phyloP scores from a whole-genome alignment of 2,329 filamentous ascomycete genomes.

The Pseudogymnoascus sp. region DNA sequence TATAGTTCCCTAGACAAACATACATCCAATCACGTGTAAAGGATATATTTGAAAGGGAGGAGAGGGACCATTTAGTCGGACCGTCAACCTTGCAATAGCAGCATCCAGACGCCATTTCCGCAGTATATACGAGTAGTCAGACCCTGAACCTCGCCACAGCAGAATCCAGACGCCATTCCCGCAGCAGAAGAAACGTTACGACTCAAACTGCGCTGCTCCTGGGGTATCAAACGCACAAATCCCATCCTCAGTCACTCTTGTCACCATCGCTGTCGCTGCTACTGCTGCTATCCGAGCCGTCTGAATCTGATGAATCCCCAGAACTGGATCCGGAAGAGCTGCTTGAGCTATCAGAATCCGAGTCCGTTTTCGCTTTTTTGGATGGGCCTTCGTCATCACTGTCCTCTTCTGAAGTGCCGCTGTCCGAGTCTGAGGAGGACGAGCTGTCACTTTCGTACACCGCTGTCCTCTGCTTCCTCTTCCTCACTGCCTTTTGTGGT shows the following conservation, averaged over 20 bases:
- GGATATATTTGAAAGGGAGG: neutral
- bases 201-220: neutral
- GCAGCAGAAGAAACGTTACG: neutral
- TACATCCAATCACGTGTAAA: neutral
- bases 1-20: neutral
- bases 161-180: neutral
- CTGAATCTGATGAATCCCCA: slow-evolving; percentile 18
- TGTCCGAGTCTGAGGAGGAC: slow-evolving; percentile 17
- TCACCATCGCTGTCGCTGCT: slow-evolving; percentile 13
- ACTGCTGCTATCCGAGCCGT: slow-evolving; percentile 17
- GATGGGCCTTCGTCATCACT: neutral
- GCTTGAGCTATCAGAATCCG: slow-evolving; percentile 20
- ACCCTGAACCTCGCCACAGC: neutral
- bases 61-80: neutral
- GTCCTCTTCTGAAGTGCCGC: slow-evolving; percentile 8
- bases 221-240: slow-evolving; percentile 1
- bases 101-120: neutral
- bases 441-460: slow-evolving; percentile 20
- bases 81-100: neutral
- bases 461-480: slow-evolving; percentile 38
- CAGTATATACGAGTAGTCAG: neutral
- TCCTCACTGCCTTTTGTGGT: slow-evolving; percentile 38
- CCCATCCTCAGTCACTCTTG: slow-evolving; percentile 7
- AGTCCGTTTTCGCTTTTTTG: slow-evolving; percentile 1
- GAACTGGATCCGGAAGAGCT: slow-evolving; percentile 20